Conservation (phyloP, 2,329 filamentous ascomycete genomes). For the Ophiocordyceps unilateralis region DNA sequence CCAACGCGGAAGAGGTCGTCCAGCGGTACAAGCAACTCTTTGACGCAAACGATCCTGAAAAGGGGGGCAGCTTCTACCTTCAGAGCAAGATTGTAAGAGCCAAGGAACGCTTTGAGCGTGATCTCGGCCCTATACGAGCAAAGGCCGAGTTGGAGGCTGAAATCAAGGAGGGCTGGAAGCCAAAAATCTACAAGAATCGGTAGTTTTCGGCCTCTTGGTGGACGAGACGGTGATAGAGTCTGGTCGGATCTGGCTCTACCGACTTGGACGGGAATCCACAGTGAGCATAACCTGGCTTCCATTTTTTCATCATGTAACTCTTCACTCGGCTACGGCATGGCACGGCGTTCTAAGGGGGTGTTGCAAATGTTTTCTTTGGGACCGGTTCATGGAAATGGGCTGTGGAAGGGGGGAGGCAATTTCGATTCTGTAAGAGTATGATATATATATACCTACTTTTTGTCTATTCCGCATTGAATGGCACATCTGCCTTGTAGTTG, state of each 20-base stretch:
- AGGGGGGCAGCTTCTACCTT: constrained; percentile 93
- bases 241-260: not conserved
- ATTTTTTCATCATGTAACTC: constrained; percentile 23
- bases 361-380: constrained; percentile 7
- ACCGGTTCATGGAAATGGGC: not conserved
- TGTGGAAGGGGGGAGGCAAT: not conserved
- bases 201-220: constrained; percentile 17
- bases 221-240: constrained; percentile 1
- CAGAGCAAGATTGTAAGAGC: constrained; percentile 93
- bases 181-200: constrained; percentile 84
- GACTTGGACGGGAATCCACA: not conserved
- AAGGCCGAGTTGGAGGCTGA: constrained; percentile 61
- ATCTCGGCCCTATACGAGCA: constrained; percentile 56
- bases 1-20: constrained; percentile 64
- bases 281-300: not conserved
- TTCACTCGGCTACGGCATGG: constrained; percentile 38
- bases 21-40: constrained; percentile 88
- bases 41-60: constrained; percentile 84
- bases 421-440: not conserved
- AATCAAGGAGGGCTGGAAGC: constrained; percentile 73
- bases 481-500: too few species aligned
- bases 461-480: too few species aligned
- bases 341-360: constrained; percentile 25
- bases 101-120: constrained; percentile 78
- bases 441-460: not conserved